Evolutionary conservation across 352 stramenopile genomes (phyloP).

Genomic region (Peronospora destructor): DNA sequence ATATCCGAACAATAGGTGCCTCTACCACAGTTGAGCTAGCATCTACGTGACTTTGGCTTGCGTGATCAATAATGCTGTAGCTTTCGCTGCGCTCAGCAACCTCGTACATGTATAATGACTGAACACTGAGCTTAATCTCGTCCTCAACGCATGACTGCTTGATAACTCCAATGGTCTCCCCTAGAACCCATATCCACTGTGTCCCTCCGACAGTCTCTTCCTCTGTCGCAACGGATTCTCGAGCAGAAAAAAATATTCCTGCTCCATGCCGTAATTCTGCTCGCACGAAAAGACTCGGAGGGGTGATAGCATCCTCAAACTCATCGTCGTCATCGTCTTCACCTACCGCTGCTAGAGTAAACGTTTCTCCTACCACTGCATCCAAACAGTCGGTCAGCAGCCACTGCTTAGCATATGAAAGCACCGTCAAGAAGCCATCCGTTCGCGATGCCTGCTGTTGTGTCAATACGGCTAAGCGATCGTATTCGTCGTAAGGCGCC

Average conservation of each 20-base stretch:
- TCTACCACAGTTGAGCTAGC: constrained; percentile 8
- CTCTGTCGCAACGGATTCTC: constrained; percentile 14
- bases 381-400: constrained; percentile 71
- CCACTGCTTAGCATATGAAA: constrained; percentile 84
- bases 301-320: constrained; percentile 83
- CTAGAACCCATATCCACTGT: constrained; percentile 57
- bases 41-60: constrained; percentile 4
- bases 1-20: constrained; percentile 40
- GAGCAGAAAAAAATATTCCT: constrained; percentile 46
- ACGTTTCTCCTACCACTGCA: constrained; percentile 42
- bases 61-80: constrained; percentile 41
- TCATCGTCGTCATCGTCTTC: constrained; percentile 77
- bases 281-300: constrained; percentile 64
- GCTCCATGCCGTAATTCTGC: constrained; percentile 41
- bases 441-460: constrained; percentile 69
- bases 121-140: constrained; percentile 58
- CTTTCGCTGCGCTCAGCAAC: constrained; percentile 21
- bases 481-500: constrained; percentile 81
- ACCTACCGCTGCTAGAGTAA: constrained; percentile 38
- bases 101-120: constrained; percentile 58
- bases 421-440: constrained; percentile 78
- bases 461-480: constrained; percentile 57
- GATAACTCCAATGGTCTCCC: constrained; percentile 38
- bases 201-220: constrained; percentile 13
- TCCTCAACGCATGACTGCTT: constrained; percentile 84